Base-by-base conservation (phyloP, 2,329 filamentous ascomycete species). In the Penicillium frequentans region DNA sequence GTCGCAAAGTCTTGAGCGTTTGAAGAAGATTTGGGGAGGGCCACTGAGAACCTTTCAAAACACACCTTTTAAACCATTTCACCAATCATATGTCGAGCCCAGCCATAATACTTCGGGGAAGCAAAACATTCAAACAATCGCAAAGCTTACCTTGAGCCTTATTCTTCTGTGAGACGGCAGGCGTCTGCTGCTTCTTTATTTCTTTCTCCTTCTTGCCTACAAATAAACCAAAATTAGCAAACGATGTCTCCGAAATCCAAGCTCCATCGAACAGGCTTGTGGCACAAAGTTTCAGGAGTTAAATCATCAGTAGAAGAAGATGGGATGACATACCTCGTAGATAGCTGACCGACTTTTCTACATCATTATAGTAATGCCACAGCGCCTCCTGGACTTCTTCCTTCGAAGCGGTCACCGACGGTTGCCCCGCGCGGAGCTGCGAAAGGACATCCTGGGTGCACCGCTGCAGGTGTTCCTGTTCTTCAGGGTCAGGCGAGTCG, bases 281-380 rank as follows among this genome's bases (percentile, higher is more conserved):
- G 13, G 14, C 23, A 27, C 14, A 46, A 46, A n/a, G 8, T 11
- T 27, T 24, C 24, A 4, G 14, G 13, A 23, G 26, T 5, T n/a
- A 3, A 3, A 21, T 16, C n/a, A 19, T 14, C 3, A 10, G 10
- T 5, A 21, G 14, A 33, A 16, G 5, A 14, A 33, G 45, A 19
- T 6, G 14, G 21, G 35, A 31, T n/a, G 8, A 23, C 29, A 64
- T 87, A 81, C 87, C 89, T 61, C 86, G 84, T 56, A 99, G 76
- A 70, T 96, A 97, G 55, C 84, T 82, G 37, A 96, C 88, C 1
- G 91, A 86, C 75, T 96, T 96, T 56, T 87, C 89, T 29, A 96
- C 82, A 68, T 99, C 93, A 72, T 93, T 98, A 73, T 93, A 98
- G 75, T 97, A 97, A 75, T 99, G 86, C 91, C 92, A 98, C 16